Evolutionary conservation across 2,329 filamentous ascomycete genomes (phyloP).

Genomic region (Hortaea werneckii): DNA sequence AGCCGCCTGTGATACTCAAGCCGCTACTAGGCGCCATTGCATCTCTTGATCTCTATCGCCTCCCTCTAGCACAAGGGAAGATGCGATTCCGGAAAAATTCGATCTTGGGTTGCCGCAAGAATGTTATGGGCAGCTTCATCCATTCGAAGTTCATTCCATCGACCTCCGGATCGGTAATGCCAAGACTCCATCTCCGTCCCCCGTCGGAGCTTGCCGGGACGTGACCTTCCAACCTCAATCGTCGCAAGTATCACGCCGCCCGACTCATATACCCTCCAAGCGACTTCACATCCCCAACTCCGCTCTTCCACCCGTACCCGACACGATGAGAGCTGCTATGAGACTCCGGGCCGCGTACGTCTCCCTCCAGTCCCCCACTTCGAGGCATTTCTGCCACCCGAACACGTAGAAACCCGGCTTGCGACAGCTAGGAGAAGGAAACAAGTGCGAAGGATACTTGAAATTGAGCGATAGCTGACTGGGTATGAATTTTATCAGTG

Average conservation of each 20-base stretch:
- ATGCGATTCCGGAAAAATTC: too few relatives aligned
- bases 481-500: too few relatives aligned
- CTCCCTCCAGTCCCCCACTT: too few relatives aligned
- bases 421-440: too few relatives aligned
- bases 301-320: neutral
- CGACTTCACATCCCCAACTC: neutral
- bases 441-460: too few relatives aligned
- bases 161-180: conserved; percentile 1
- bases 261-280: conserved; percentile 1
- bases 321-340: conserved; percentile 23
- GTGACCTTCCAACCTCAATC: neutral
- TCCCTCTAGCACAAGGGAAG: neutral
- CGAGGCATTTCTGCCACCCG: too few relatives aligned
- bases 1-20: conserved; percentile 9
- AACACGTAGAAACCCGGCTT: too few relatives aligned
- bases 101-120: neutral
- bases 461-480: too few relatives aligned
- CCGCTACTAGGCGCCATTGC: conserved; percentile 27
- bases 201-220: conserved; percentile 3
- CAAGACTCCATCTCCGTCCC: neutral
- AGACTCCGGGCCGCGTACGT: conserved; percentile 36
- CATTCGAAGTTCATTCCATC: neutral
- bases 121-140: neutral
- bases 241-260: neutral
- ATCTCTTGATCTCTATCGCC: conserved; percentile 6